Percentiles rank a stretch among this genome's conserved stretches.
Evolutionary conservation across 805 yeast genomes (phyloP).

Genomic region (Nakazawaea sp.): DNA sequence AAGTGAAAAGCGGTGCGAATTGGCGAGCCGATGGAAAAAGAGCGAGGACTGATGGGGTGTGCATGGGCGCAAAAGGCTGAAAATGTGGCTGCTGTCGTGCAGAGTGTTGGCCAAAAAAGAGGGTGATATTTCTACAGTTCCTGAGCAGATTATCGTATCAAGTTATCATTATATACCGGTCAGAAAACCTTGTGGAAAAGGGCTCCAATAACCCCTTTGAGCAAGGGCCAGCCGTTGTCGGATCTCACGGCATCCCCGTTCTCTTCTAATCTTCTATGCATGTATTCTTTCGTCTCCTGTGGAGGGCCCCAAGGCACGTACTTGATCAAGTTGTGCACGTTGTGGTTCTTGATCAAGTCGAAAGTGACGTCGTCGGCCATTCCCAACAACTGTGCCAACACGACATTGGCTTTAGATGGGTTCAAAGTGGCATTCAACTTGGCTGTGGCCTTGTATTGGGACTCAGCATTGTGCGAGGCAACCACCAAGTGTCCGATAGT

Average conservation of each 20-base stretch:
- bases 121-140: too few species aligned
- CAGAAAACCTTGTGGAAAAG: conserved; percentile 17
- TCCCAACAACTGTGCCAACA: conserved; percentile 86
- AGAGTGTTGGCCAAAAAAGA: too few species aligned
- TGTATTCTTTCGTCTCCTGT: conserved; percentile 82
- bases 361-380: conserved; percentile 90
- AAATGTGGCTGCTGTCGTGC: too few species aligned
- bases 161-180: neutral
- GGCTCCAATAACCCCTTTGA: conserved; percentile 43
- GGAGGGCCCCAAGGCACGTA: conserved; percentile 99
- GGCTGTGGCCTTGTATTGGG: conserved; percentile 67
- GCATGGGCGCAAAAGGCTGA: too few species aligned
- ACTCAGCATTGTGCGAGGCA: conserved; percentile 81
- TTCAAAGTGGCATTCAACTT: conserved; percentile 26
- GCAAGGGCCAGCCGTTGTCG: conserved; percentile 73
- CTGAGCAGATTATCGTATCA: too few species aligned
- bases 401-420: conserved; percentile 49
- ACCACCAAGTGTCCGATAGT: conserved; percentile 75
- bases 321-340: conserved; percentile 73
- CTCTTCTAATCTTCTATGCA: conserved; percentile 86
- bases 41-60: too few species aligned
- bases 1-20: too few species aligned
- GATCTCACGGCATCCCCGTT: conserved; percentile 91
- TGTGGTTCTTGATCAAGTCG: conserved; percentile 59
- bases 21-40: too few species aligned